Base-by-base conservation (phyloP, 108 stramenopile species). In the Fistulifera pelliculosa region DNA sequence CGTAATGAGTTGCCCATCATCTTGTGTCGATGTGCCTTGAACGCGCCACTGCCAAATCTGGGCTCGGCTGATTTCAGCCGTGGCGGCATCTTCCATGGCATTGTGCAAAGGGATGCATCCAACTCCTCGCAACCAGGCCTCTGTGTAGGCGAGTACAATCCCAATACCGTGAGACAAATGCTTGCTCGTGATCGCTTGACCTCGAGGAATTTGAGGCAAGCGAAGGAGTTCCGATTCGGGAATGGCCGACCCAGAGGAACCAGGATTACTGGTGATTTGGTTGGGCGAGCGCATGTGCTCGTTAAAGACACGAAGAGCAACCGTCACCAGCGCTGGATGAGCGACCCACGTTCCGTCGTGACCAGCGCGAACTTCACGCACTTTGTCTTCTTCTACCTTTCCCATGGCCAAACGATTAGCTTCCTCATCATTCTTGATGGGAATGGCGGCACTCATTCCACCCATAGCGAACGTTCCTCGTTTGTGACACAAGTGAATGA, bases 271-370 rank as follows among this genome's bases (percentile, higher is more conserved):
- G 22, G 62, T 65, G 55, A 90, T 83, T 68, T 96, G 92, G 57
- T 96, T 96, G 13, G 84, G 78, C 17, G 73, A 68, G 21, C 59
- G 67, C 92, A 96, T 94, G 69, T 96, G 84, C 39, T 85, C 50
- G 64, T 94, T 88, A 74, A 96, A 96, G 41, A 93, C 80, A 26
- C 73, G 58, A 54, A 77, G 69, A 18, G 94, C 94, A 10, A 93
- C 54, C 38, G 56, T 47, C 27, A 96, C 92, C 60, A 96, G 73
- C 11, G 88, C 94, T 16, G 94, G 94, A 61, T 96, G 94, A n/a
- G 94, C 94, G 10, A 96, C 94, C 94, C 94, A 96, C 19, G 92
- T 90, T 13, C 94, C 94, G 63, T 96, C 94, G 60, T 96, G 94
- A 27, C 94, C 94, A 19, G 90, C 90, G 42, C 69, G 38, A 1